These are phyloP conservation scores for Cyathus olla DNA, from an alignment of 1,284 basidiomycete species.

Conservation along the genomic window DNA sequence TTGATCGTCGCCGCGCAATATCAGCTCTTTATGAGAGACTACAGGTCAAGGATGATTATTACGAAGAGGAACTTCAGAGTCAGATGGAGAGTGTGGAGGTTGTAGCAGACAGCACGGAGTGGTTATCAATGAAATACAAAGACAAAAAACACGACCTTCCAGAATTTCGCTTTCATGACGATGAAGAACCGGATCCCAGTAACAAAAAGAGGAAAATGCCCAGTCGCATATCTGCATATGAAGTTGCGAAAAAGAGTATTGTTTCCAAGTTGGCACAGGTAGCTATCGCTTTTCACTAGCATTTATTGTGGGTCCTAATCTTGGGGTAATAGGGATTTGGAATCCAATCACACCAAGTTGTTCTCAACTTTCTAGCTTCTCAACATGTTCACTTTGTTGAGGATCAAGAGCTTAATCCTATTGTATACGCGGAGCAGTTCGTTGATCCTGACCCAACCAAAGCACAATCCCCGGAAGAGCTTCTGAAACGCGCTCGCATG, in stretches of 20 bases:
- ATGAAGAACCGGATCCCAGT: slow-evolving; percentile 61
- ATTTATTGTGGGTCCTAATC: slow-evolving; percentile 7
- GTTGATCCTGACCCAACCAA: slow-evolving; percentile 73
- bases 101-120: slow-evolving; percentile 93
- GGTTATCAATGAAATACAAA: slow-evolving; percentile 90
- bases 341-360: slow-evolving; percentile 82
- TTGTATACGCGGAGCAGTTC: slow-evolving; percentile 82
- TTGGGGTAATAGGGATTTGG: slow-evolving; percentile 73
- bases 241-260: slow-evolving; percentile 85
- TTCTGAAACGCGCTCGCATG: slow-evolving; percentile 82
- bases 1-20: slow-evolving; percentile 79
- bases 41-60: slow-evolving; percentile 77
- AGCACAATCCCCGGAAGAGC: slow-evolving; percentile 68
- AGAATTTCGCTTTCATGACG: slow-evolving; percentile 78
- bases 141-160: slow-evolving; percentile 75
- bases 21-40: slow-evolving; percentile 74
- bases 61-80: slow-evolving; percentile 71
- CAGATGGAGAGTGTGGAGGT: slow-evolving; percentile 86
- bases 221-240: slow-evolving; percentile 89
- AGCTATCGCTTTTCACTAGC: slow-evolving; percentile 21
- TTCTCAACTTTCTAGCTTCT: slow-evolving; percentile 79
- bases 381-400: slow-evolving; percentile 78
- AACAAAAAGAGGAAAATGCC: slow-evolving; percentile 84
- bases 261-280: slow-evolving; percentile 84
- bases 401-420: slow-evolving; percentile 81